Evolutionary conservation across 2,329 filamentous ascomycete species (phyloP).

Genomic region (Aspergillus latus): DNA sequence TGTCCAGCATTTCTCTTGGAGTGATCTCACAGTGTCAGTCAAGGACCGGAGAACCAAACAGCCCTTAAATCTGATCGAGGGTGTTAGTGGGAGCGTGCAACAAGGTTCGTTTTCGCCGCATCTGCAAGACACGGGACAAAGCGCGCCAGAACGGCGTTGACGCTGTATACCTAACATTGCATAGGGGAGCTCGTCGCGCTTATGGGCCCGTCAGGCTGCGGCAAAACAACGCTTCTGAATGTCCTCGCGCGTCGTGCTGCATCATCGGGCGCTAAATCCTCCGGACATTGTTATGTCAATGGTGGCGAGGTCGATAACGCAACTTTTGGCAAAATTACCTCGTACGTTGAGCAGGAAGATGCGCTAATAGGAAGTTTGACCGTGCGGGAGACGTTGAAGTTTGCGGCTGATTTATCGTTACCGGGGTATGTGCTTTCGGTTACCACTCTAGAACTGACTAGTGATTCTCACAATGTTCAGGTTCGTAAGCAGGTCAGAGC

Average conservation of each 20-base stretch:
- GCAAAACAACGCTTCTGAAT: slow-evolving; percentile 83
- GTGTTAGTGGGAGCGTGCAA: slow-evolving; percentile 63
- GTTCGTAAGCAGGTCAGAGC: slow-evolving; percentile 56
- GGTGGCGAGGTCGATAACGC: slow-evolving; percentile 54
- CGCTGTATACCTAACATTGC: slow-evolving; percentile 1
- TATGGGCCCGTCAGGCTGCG: slow-evolving; percentile 73
- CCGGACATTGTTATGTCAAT: slow-evolving; percentile 63
- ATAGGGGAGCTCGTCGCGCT: slow-evolving; percentile 71
- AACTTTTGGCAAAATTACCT: slow-evolving; percentile 64
- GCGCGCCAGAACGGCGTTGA: neutral
- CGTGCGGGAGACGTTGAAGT: slow-evolving; percentile 74
- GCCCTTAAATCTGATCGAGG: slow-evolving; percentile 62
- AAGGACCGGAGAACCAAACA: slow-evolving; percentile 68
- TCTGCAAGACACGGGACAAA: neutral
- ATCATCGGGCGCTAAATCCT: slow-evolving; percentile 54
- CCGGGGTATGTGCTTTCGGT: slow-evolving; percentile 45
- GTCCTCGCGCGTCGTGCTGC: slow-evolving; percentile 66
- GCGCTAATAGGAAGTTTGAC: slow-evolving; percentile 78
- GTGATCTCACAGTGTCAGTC: slow-evolving; percentile 66
- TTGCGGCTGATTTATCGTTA: slow-evolving; percentile 69
- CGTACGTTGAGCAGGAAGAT: slow-evolving; percentile 87
- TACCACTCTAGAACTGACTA: neutral
- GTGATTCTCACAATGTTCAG: slow-evolving; percentile 25
- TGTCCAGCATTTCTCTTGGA: slow-evolving; percentile 67
- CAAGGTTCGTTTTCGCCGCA: slow-evolving; percentile 48